Base-by-base conservation (phyloP, 164 flowering plant species). In the Tetrastigma voinierianum region DNA sequence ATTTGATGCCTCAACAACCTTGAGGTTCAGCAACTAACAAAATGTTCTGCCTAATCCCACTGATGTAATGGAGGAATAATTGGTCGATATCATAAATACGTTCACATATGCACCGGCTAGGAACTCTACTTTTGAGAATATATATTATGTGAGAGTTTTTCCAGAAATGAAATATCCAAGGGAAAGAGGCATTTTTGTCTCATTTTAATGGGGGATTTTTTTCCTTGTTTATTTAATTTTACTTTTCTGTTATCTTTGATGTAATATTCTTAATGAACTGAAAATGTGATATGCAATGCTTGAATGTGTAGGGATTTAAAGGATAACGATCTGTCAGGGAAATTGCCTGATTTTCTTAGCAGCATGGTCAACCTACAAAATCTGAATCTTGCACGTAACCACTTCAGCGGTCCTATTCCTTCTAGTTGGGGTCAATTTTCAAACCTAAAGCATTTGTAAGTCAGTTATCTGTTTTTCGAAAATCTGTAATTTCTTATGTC, bases 361-460 rank as follows among this genome's bases (percentile, higher is more conserved):
- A 77, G 68, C 61, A 67, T 94, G 90, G 66, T 51, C 45, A 57
- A 78, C n/a, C 72, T 94, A 43, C 82, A 89, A 69, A 80, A 72
- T 75, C 82, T 94, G 69, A 86, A 91, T 80, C 87, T 94, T 58
- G 87, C 85, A n/a, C 76, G 80, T 57, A 94, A 94, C 70, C 79
- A 75, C 52, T 88, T 94, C 70, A 76, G 43, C 71, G 96, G 97
- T n/a, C 66, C 86, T 20, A 78, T 94, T 64, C 97, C 98, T 43
- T 11, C 58, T 44, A 59, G 73, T 18, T 94, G 97, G 97, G 82
- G 84, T 49, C 86, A 81, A 61, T 90, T 94, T 62, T 69, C 82
- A 65, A 82, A 82, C 65, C 78, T 91, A 24, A 88, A 84, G 76
- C 76, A 86, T 80, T 70, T 94, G 98, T 91, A 87, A 91, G 92